A percentile compares a stretch with the other conserved stretches of the same genome.
phyloP scores from a whole-genome alignment of 192 early-diverging fungal genomes.

The Backusella morwellensis region DNA sequence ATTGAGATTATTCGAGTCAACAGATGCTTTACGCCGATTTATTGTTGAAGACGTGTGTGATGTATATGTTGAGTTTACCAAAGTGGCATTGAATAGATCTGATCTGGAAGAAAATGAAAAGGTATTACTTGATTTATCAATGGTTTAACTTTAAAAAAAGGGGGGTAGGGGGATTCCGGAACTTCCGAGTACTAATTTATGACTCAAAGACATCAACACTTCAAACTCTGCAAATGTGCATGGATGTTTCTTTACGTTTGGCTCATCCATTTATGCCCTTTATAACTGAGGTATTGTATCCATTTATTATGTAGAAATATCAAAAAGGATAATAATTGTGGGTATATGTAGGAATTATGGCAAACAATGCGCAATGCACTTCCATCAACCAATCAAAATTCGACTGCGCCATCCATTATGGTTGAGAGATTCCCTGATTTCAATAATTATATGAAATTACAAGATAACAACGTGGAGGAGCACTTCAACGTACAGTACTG shows the following conservation, averaged over 20 bases:
- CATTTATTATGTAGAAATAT: neutral
- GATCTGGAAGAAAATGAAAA: constrained; percentile 45
- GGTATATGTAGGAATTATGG: constrained; percentile 53
- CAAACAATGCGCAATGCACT: constrained; percentile 34
- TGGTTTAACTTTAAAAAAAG: neutral
- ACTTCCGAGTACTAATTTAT: neutral
- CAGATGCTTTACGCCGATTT: constrained; percentile 81
- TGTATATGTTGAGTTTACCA: constrained; percentile 87
- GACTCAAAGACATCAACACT: constrained; percentile 39
- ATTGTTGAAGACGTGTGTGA: constrained; percentile 94
- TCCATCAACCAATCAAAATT: constrained; percentile 16
- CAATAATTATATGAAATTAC: constrained; percentile 28
- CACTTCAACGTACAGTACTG: constrained; percentile 44
- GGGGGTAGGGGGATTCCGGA: neutral
- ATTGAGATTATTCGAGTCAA: constrained; percentile 73
- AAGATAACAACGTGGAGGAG: constrained; percentile 40
- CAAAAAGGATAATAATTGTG: neutral
- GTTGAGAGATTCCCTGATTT: constrained; percentile 41
- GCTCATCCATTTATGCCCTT: constrained; percentile 99
- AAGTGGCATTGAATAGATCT: constrained; percentile 71
- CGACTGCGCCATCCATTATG: constrained; percentile 41
- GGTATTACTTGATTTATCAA: constrained; percentile 31
- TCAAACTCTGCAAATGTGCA: constrained; percentile 60
- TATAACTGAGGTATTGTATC: constrained; percentile 76
- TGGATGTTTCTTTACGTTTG: constrained; percentile 75